Conservation (phyloP, 2,329 filamentous ascomycete genomes). For the Neocucurbitaria cava region DNA sequence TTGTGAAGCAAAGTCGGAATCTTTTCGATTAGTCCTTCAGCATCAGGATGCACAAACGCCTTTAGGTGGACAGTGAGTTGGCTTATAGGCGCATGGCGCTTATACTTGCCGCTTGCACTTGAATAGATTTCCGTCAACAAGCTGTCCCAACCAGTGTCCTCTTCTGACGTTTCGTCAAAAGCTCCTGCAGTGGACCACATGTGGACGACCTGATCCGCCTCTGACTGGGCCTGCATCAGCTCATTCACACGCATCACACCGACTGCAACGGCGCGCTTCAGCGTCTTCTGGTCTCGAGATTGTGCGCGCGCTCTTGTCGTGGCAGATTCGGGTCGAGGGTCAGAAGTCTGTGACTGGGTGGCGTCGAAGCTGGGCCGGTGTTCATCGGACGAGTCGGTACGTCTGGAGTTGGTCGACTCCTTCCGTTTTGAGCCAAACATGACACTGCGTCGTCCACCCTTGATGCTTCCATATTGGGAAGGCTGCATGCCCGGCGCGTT, state of each 20-base stretch:
- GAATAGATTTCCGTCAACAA: slow-evolving; percentile 70
- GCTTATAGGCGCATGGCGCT: slow-evolving; percentile 74
- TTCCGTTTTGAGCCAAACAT: slow-evolving; percentile 74
- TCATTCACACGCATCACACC: slow-evolving; percentile 79
- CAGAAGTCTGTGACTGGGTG: slow-evolving; percentile 28
- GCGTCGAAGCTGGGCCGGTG: slow-evolving; percentile 33
- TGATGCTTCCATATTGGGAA: slow-evolving; percentile 45
- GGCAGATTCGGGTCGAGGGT: slow-evolving; percentile 37
- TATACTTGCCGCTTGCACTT: slow-evolving; percentile 75
- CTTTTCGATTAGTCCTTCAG: slow-evolving; percentile 80
- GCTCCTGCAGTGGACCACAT: slow-evolving; percentile 72
- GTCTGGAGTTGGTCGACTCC: slow-evolving; percentile 38
- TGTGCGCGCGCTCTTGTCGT: slow-evolving; percentile 35
- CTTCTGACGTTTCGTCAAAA: slow-evolving; percentile 50
- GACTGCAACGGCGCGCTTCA: slow-evolving; percentile 75
- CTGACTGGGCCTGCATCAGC: slow-evolving; percentile 73
- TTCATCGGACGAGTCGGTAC: slow-evolving; percentile 25
- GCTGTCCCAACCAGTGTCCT: slow-evolving; percentile 73
- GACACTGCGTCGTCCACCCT: slow-evolving; percentile 56
- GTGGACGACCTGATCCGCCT: slow-evolving; percentile 76
- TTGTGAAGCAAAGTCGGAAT: slow-evolving; percentile 88
- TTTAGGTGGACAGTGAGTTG: slow-evolving; percentile 80
- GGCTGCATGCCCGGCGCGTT: slow-evolving; percentile 33
- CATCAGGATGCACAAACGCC: slow-evolving; percentile 77
- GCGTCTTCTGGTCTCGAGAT: slow-evolving; percentile 56